Percentiles rank a stretch among this genome's conserved stretches.
Conservation (phyloP, 78 protist species). For the Cyanophora paradoxa region DNA sequence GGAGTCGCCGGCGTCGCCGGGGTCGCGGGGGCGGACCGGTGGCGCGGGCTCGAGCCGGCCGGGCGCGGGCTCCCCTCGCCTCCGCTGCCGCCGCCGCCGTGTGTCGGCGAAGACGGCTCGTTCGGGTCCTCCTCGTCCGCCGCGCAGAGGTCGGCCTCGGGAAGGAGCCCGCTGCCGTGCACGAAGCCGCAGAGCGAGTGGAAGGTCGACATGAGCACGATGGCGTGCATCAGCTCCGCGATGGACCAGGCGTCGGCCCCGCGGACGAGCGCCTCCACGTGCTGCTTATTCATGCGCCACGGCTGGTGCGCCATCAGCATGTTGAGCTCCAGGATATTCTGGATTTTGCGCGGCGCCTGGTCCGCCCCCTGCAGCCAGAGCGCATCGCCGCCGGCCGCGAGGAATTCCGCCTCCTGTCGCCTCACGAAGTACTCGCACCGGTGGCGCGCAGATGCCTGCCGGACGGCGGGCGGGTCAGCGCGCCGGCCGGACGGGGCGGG, state of each 20-base stretch:
- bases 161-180: slow-evolving; percentile 49
- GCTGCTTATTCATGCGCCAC: slow-evolving; percentile 49
- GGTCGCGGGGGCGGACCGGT: too few relatives aligned
- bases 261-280: slow-evolving; percentile 42
- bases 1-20: too few relatives aligned
- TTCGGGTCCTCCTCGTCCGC: background rate
- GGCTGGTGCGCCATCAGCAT: slow-evolving; percentile 66
- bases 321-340: slow-evolving; percentile 46
- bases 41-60: too few relatives aligned
- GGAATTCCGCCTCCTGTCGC: slow-evolving; percentile 55
- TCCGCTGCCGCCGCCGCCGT: slow-evolving; percentile 11
- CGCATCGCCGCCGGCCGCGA: slow-evolving; percentile 49
- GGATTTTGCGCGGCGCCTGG: slow-evolving; percentile 47
- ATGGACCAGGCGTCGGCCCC: slow-evolving; percentile 69
- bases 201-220: slow-evolving; percentile 57
- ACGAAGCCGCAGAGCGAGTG: slow-evolving; percentile 59
- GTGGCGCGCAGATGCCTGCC: slow-evolving; percentile 20
- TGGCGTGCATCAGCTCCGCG: slow-evolving; percentile 62
- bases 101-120: background rate
- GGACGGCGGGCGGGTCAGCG: too few relatives aligned
- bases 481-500: too few relatives aligned
- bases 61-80: background rate
- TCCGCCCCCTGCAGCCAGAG: slow-evolving; percentile 58
- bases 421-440: slow-evolving; percentile 37
- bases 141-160: slow-evolving; percentile 35